Evolutionary conservation across 345 rosid species (phyloP).

Genomic region (Pseudoturritis turrita): DNA sequence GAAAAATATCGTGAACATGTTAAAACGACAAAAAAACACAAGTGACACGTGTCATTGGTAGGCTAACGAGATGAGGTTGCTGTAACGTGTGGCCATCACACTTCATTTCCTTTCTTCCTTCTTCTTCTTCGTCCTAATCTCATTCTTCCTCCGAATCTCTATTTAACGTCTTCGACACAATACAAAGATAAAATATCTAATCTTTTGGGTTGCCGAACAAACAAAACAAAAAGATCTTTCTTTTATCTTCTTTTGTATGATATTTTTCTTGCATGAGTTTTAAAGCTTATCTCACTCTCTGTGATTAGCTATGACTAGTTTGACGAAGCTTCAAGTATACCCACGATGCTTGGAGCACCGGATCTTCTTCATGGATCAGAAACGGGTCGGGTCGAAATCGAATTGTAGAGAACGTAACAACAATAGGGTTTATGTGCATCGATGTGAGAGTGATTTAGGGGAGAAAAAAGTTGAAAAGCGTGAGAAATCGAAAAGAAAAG

Average conservation of each 20-base stretch:
- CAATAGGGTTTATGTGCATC: slow-evolving; percentile 36
- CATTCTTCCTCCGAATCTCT: neutral
- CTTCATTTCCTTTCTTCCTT: slow-evolving; percentile 31
- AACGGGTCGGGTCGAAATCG: slow-evolving; percentile 26
- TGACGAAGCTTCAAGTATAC: slow-evolving; percentile 50
- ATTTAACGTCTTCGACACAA: slow-evolving; percentile 22
- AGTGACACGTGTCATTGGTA: slow-evolving; percentile 44
- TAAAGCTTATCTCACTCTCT: neutral
- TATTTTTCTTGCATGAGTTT: slow-evolving; percentile 33
- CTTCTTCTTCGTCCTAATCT: slow-evolving; percentile 10
- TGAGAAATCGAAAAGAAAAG: slow-evolving; percentile 35
- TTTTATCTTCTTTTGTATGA: neutral
- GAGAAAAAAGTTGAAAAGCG: slow-evolving; percentile 34
- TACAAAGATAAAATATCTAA: neutral
- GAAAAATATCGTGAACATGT: slow-evolving; percentile 3
- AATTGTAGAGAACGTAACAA: slow-evolving; percentile 47
- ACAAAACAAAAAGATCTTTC: neutral
- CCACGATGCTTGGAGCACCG: slow-evolving; percentile 41
- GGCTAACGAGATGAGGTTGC: slow-evolving; percentile 58
- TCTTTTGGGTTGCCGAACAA: neutral
- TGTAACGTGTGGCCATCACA: slow-evolving; percentile 89
- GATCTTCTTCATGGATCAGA: slow-evolving; percentile 35
- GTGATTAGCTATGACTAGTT: slow-evolving; percentile 42
- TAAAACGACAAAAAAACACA: slow-evolving; percentile 3
- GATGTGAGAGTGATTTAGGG: slow-evolving; percentile 37